Base-by-base conservation (phyloP, 192 early-diverging fungal genomes). In the Rhizoclosmatium globosum region DNA sequence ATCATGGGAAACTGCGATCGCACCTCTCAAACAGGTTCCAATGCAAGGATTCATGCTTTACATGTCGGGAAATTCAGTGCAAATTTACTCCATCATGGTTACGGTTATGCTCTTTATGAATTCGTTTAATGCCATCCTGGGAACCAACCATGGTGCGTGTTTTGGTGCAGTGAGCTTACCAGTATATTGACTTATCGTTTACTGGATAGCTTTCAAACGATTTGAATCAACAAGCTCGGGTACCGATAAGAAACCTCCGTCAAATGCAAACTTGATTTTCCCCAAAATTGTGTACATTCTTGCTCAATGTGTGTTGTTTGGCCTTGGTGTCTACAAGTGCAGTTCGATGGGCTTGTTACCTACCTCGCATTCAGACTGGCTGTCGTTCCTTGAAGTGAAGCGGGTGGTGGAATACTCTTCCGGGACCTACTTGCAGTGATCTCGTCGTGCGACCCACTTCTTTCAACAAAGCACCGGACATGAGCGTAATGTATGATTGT, bases 31-130 rank as follows among this genome's bases (percentile, higher is more conserved):
- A 81, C 91, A 92, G 45, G 91, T 98, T 38, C 98, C 98, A 1
- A 98, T 99, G 97, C 94, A 98, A 62, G 94, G 87, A 23, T 92
- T 99, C 79, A 99, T 99, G 98, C 90, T 98, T 41, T 99, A 94
- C 88, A 99, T 99, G 98, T 94, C 93, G 38, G 98, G 98, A 69
- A 99, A 94, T 81, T 81, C 90, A 64, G 93, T 99, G 46, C 96
- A 98, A 76, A 98, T 99, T 67, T 99, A 97, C 76, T 93, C 90
- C 47, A 95, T 99, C 42, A 91, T 99, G 82, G 93, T 99, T 46
- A 96, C 95, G 3, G 96, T 90, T 15, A 99, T 99, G 97, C 91
- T 99, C 39, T 91, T 99, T 69, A 94, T 91, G 81, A 92, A 95
- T 38, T 93, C 95, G 53, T 73, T 94, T 23, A 91, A 91, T 74